Percentiles rank a stretch among this genome's conserved stretches.
Conservation (phyloP, 2,329 filamentous ascomycete species). For the Fusarium azukiicola region DNA sequence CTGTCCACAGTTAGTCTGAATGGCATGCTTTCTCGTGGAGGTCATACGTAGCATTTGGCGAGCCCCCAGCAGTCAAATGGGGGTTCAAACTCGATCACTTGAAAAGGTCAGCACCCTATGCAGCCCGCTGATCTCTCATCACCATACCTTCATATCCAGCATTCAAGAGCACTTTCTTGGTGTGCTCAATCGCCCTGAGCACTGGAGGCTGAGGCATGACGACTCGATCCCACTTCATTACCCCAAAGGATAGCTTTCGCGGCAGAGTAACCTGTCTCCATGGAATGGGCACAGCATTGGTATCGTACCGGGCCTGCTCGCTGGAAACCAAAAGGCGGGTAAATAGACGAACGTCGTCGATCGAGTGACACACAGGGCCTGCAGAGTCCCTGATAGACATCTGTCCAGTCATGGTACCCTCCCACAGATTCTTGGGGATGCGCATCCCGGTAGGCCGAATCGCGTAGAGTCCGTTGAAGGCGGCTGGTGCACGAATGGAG, state of each 20-base stretch:
- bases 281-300: conserved; percentile 6
- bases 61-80: conserved; percentile 38
- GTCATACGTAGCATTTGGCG: not conserved
- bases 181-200: conserved; percentile 25
- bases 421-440: conserved; percentile 39
- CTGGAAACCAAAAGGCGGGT: conserved; percentile 17
- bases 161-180: not conserved
- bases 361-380: conserved; percentile 41
- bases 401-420: conserved; percentile 40
- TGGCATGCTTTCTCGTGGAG: accelerated
- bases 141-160: conserved; percentile 30
- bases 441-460: conserved; percentile 48
- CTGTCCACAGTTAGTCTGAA: not conserved
- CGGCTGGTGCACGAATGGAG: conserved; percentile 55
- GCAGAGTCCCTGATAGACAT: conserved; percentile 69
- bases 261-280: not conserved
- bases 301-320: conserved; percentile 22
- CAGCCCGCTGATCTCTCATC: not conserved
- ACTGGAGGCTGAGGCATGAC: conserved; percentile 39
- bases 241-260: conserved; percentile 21
- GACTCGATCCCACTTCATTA: conserved; percentile 29
- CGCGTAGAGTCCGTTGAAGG: conserved; percentile 55
- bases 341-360: conserved; percentile 32
- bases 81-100: conserved; percentile 33
- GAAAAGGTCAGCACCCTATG: not conserved